Evolutionary conservation across 257 asterid species (phyloP), one percentile per base, ranked within the genome.

Genomic region (Salvia miltiorrhiza): DNA sequence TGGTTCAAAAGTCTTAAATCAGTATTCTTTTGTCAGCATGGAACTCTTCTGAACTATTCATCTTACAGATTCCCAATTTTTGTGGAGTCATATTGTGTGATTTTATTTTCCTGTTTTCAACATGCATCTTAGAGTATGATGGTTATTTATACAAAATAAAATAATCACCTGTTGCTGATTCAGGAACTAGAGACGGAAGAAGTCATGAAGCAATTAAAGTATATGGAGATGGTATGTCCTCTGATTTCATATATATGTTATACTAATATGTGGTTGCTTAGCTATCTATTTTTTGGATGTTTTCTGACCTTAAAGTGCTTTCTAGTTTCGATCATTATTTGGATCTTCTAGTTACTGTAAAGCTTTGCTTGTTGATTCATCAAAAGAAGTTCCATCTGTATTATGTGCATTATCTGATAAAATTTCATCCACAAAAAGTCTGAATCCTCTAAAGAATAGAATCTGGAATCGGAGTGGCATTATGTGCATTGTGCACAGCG

Each of bases 101-200:
- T 41, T 21, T 64, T 11, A 21, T 53, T 63, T 73, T 70, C 57
- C 53, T 61, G 11, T 50, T 65, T 54, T 10, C 23, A 30, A 62
- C 67, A 54, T 52, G 28, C 43, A 33, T 64, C 20, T 26, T 44
- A 47, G 20, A 62, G 39, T 21, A 30, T 39, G 50, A 61, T 21
- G 47, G 8, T 54, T 66, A 4, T 55, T 20, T 41, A 55, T 59
- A 21, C 41, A 56, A 17, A 14, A n/a, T n/a, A 39, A 45, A 8
- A 33, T 49, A 23, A 26, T 70, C 26, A 3, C 61, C 19, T 80
- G 61, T 75, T 43, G 78, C 56, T 74, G 71, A 74, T 80, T 75
- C 85, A 93, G 98, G 98, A 90, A 82, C 79, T 90, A 30, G 90
- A 77, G 28, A 93, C 89, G 0, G 95, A 85, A 52, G 93, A 90